Evolutionary conservation across 192 early-diverging fungal genomes (phyloP).

Genomic region (Spizellomyces punctatus): DNA sequence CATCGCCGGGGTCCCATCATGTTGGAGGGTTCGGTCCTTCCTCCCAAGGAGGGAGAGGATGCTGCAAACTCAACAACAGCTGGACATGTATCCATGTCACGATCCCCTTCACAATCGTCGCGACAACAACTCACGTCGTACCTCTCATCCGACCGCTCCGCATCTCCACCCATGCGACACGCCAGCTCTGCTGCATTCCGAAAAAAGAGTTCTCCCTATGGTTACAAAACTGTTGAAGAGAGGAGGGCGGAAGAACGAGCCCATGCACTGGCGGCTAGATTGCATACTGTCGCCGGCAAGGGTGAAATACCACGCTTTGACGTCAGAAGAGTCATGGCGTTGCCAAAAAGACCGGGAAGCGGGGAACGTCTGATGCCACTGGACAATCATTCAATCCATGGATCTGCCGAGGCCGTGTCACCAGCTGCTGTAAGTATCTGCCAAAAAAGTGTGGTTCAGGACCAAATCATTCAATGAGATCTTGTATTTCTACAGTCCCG

Average conservation of each 20-base stretch:
- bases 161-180: neutral
- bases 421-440: too few relatives aligned
- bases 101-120: neutral
- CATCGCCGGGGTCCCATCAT: too few relatives aligned
- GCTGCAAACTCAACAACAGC: too few relatives aligned
- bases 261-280: slow-evolving; percentile 2
- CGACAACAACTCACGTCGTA: neutral
- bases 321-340: neutral
- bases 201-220: neutral
- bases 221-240: slow-evolving; percentile 7
- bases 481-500: too few relatives aligned
- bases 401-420: too few relatives aligned
- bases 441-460: too few relatives aligned
- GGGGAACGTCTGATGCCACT: too few relatives aligned
- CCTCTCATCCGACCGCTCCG: neutral
- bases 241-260: slow-evolving; percentile 8
- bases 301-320: slow-evolving; percentile 10
- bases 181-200: neutral
- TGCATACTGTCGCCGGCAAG: slow-evolving; percentile 12
- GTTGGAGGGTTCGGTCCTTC: too few relatives aligned
- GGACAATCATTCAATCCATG: too few relatives aligned
- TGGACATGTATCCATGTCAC: too few relatives aligned
- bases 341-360: neutral
- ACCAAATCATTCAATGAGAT: too few relatives aligned
- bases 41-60: too few relatives aligned